Conservation (phyloP, 495 filamentous ascomycete genomes). For the Pyrenula aspistea region DNA sequence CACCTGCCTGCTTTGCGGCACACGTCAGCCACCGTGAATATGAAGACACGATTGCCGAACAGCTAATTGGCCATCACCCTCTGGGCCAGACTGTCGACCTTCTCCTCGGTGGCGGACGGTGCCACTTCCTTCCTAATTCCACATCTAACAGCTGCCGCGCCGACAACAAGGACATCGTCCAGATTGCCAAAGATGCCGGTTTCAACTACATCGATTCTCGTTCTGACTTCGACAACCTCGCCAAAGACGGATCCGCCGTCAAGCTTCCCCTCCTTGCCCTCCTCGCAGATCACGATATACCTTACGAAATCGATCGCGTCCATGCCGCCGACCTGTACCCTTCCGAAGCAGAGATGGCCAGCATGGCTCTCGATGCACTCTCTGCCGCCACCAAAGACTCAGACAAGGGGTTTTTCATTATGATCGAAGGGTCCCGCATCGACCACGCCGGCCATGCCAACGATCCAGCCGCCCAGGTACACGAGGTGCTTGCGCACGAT, state of each 20-base stretch:
- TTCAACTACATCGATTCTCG: slow-evolving; percentile 68
- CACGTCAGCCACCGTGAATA: slow-evolving; percentile 71
- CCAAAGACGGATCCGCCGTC: slow-evolving; percentile 48
- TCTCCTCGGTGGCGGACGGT: slow-evolving; percentile 84
- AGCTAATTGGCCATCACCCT: slow-evolving; percentile 77
- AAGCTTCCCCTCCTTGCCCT: slow-evolving; percentile 79
- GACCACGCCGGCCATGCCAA: slow-evolving; percentile 94
- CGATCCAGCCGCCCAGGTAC: slow-evolving; percentile 88
- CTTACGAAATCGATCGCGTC: slow-evolving; percentile 82
- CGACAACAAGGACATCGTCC: slow-evolving; percentile 59
- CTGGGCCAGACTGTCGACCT: slow-evolving; percentile 81
- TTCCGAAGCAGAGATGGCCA: slow-evolving; percentile 83
- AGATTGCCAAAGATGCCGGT: slow-evolving; percentile 58
- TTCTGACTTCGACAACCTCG: slow-evolving; percentile 62
- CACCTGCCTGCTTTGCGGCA: slow-evolving; percentile 89
- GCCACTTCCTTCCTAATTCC: slow-evolving; percentile 79
- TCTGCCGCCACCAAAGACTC: slow-evolving; percentile 72
- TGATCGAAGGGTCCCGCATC: slow-evolving; percentile 95
- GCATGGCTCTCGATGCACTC: slow-evolving; percentile 64
- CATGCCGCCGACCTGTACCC: slow-evolving; percentile 71
- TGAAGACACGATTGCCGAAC: slow-evolving; percentile 83
- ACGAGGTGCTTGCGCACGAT: slow-evolving; percentile 90
- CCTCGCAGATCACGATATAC: slow-evolving; percentile 74
- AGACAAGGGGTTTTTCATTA: slow-evolving; percentile 92
- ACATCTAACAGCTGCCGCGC: slow-evolving; percentile 63